A percentile compares a stretch with the other conserved stretches of the same genome.
Conservation (phyloP, 1,284 basidiomycete genomes). For the Meripilus lineatus region DNA sequence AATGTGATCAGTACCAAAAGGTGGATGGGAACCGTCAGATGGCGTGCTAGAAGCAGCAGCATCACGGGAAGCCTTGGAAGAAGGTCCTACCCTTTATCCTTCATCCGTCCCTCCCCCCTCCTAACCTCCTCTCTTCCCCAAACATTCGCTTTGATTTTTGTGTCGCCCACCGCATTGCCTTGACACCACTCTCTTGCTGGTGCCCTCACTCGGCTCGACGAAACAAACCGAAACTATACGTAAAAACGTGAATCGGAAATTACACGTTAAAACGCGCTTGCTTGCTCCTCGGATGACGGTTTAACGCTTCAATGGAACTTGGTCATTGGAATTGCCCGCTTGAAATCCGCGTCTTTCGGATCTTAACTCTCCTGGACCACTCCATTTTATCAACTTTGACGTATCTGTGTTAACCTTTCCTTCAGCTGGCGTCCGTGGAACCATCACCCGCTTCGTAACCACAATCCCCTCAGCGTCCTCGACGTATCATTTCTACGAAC, state of each 20-base stretch:
- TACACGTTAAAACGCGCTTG: too few relatives aligned
- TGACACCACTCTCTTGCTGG: too few relatives aligned
- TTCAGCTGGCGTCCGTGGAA: conserved; percentile 76
- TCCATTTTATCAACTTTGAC: too few relatives aligned
- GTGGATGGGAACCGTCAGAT: conserved; percentile 80
- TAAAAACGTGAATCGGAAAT: too few relatives aligned
- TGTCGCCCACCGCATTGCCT: too few relatives aligned
- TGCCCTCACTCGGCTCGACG: too few relatives aligned
- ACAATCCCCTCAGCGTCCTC: conserved; percentile 72
- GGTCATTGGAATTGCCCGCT: too few relatives aligned
- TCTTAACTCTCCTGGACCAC: too few relatives aligned
- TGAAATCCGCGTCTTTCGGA: too few relatives aligned
- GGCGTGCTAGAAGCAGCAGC: conserved; percentile 76
- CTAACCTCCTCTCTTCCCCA: conserved; percentile 37
- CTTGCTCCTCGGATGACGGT: too few relatives aligned
- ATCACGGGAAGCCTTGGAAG: conserved; percentile 84
- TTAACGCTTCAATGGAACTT: too few relatives aligned
- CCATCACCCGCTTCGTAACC: conserved; percentile 69
- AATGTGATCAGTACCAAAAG: conserved; percentile 65
- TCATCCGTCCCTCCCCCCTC: conserved; percentile 60
- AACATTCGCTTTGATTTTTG: not conserved
- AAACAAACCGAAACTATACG: too few relatives aligned
- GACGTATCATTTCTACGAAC: conserved; percentile 83
- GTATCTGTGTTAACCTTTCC: conserved; percentile 17
- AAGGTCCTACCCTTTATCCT: conserved; percentile 84